Conservation (phyloP, 495 filamentous ascomycete species). For the Aspergillus panamensis region DNA sequence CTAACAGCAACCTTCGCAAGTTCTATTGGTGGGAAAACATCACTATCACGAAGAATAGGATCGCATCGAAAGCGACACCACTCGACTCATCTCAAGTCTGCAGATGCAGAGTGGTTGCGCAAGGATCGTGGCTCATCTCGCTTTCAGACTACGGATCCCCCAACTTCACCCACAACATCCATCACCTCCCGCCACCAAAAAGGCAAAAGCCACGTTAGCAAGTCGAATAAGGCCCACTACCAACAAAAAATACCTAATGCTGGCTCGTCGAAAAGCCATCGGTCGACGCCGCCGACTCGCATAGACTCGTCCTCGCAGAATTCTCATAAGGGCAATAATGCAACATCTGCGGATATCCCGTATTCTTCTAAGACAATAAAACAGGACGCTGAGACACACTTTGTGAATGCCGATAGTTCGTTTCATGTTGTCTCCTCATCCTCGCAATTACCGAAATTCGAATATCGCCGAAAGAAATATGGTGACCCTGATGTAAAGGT, state of each 20-base stretch:
- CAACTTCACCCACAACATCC: conserved; percentile 38
- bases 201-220: conserved; percentile 9
- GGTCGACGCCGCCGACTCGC: background rate
- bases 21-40: background rate
- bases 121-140: conserved; percentile 34
- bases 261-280: too few species aligned
- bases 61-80: conserved; percentile 4
- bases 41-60: background rate
- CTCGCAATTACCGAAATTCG: conserved; percentile 45
- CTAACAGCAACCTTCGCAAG: background rate
- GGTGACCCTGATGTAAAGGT: background rate
- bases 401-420: conserved; percentile 21
- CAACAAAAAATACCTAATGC: background rate
- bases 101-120: conserved; percentile 35
- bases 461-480: conserved; percentile 38
- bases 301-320: background rate
- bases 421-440: conserved; percentile 39
- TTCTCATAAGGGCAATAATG: background rate
- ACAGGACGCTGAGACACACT: background rate
- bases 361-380: background rate
- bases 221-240: too few species aligned
- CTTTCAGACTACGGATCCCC: conserved; percentile 37
- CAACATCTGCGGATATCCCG: background rate
- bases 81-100: conserved; percentile 8
- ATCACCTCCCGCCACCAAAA: conserved; percentile 23